Conservation (phyloP, 2,329 filamentous ascomycete species). For the Aspergillus versicolor region DNA sequence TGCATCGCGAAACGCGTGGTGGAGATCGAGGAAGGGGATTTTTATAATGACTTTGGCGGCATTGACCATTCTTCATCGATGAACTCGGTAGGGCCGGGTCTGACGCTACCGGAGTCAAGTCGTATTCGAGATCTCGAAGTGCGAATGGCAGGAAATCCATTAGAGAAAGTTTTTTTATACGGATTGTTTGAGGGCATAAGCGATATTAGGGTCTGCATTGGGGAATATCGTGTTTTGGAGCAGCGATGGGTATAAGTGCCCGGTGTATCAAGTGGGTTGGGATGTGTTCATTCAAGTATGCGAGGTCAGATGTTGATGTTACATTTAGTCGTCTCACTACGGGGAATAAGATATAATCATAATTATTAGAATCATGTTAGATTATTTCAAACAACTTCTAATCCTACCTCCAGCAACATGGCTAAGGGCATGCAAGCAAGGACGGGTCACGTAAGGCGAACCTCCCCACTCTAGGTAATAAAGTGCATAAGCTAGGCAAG, state of each 20-base stretch:
- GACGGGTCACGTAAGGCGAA: not conserved
- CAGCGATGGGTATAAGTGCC: not conserved
- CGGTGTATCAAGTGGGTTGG: not conserved
- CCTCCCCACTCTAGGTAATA: slow-evolving; percentile 5
- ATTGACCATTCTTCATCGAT: not conserved
- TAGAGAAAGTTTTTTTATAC: slow-evolving; percentile 2
- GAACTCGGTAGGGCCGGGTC: not conserved
- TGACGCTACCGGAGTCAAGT: not conserved
- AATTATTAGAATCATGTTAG: not conserved
- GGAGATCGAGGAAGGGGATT: slow-evolving; percentile 1
- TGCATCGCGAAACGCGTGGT: slow-evolving; percentile 4
- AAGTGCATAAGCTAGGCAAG: slow-evolving; percentile 6
- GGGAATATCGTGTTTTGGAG: not conserved
- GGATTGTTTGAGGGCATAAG: not conserved
- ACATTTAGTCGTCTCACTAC: not conserved
- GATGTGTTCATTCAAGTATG: too few relatives aligned
- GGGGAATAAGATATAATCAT: not conserved
- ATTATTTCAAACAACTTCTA: slow-evolving; percentile 3
- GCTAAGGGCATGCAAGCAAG: not conserved
- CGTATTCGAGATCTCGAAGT: slow-evolving; percentile 6
- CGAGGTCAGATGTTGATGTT: not conserved
- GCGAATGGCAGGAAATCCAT: not conserved
- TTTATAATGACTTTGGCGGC: not conserved
- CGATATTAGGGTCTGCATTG: not conserved
- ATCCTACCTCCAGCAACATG: not conserved